Evolutionary conservation across 1,284 basidiomycete species (phyloP), one percentile per base, ranked within the genome.

Genomic region (Anthracocystis setariae): DNA sequence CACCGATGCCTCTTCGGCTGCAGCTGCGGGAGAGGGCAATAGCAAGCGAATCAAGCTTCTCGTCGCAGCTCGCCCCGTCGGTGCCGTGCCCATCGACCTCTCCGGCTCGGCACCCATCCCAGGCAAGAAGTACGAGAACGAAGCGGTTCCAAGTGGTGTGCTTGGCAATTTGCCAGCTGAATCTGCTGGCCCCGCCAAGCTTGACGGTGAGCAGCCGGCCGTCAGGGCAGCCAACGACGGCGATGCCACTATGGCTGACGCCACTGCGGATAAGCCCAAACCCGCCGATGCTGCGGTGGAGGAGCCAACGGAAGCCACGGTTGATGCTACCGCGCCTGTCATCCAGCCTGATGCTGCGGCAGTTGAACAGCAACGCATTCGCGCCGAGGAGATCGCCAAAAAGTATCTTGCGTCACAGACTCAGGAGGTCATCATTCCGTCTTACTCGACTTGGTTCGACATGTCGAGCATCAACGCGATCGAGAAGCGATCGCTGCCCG

Each of bases 391-490:
- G 73, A 91, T 93, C 79, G 93, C 93, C 38, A 88, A 91, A 66
- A 91, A 93, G 80, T 98, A 98, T 84, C 90, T 99, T 46, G 93
- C 94, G 0, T 91, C 92, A 0, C 95, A 99, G 85, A 97, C 94
- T 1, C 96, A 98, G 56, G 82, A 84, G 29, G 90, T 99, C 81
- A 90, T 98, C 80, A 92, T 99, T 64, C 95, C 95, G 1, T 96
- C 93, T 23, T 98, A 98, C 84, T 90, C 94, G 20, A 92, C 93
- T 8, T 98, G 96, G 96, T 99, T 98, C 85, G 91, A 94, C 84
- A 93, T 98, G 88, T 88, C 91, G 54, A 90, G 91, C 82, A 91
- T 99, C 71, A 92, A 97, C 81, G 88, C 92, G 12, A 91, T 98
- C 73, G 95, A 99, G 84, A 89, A 90, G 67, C 90, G 92, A 76